phyloP scores from a whole-genome alignment of 1,139 yeast species.

The Petasospora rhodanensis region DNA sequence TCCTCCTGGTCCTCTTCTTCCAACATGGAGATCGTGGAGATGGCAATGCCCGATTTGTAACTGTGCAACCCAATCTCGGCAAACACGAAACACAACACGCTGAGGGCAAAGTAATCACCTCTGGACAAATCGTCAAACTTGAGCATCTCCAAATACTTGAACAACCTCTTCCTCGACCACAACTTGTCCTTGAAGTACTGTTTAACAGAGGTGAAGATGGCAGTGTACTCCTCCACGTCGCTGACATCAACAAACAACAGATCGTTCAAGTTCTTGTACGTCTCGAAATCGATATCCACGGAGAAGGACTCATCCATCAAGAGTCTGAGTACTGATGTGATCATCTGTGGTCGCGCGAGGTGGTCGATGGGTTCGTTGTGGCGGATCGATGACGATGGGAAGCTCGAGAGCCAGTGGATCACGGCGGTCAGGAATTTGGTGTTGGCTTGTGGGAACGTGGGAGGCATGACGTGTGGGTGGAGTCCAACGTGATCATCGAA shows the following conservation, averaged over 20 bases:
- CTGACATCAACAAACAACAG: neutral
- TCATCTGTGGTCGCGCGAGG: conserved; percentile 7
- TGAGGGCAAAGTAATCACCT: conserved; percentile 11
- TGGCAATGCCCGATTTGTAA: conserved; percentile 16
- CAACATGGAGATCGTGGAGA: conserved; percentile 15
- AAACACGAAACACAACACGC: conserved; percentile 15
- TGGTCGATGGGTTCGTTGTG: conserved; percentile 4
- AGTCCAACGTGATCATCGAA: no score
- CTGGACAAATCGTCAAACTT: conserved; percentile 6
- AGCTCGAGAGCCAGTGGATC: conserved; percentile 16
- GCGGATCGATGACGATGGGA: conserved; percentile 13
- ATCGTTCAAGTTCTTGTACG: conserved; percentile 1
- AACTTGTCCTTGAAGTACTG: conserved; percentile 5
- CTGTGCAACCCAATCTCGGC: conserved; percentile 18
- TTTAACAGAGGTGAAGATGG: conserved; percentile 8
- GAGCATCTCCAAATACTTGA: conserved; percentile 10
- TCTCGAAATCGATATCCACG: conserved; percentile 2
- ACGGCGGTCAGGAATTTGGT: conserved; percentile 13
- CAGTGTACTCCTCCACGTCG: conserved; percentile 6
- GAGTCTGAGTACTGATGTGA: conserved; percentile 5
- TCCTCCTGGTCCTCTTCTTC: conserved; percentile 14
- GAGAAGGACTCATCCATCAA: conserved; percentile 10
- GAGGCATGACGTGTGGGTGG: no score
- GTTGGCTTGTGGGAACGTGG: no score
- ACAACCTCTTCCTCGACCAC: conserved; percentile 10